phyloP scores from a whole-genome alignment of 2,329 filamentous ascomycete genomes.

The Aspergillus caelatus region DNA sequence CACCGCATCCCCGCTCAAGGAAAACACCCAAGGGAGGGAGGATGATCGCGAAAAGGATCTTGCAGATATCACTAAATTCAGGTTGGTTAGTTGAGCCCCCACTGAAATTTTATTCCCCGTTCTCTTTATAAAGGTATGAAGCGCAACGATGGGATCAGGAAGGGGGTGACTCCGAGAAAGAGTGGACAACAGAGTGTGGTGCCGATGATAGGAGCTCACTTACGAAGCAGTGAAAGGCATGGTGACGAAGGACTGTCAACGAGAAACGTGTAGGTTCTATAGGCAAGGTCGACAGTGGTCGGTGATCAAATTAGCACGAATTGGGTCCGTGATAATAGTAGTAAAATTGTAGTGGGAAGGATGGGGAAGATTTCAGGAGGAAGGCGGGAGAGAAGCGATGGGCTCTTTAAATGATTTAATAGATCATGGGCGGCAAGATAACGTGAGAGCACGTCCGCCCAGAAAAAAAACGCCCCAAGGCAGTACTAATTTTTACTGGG shows the following conservation, averaged over 20 bases:
- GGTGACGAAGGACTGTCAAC: slow-evolving; percentile 26
- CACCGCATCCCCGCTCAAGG: slow-evolving; percentile 87
- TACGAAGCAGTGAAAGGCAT: slow-evolving; percentile 57
- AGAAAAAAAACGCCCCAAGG: neutral
- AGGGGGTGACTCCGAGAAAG: too few species aligned
- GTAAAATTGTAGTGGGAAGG: neutral
- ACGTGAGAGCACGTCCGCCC: neutral
- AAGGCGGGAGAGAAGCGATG: slow-evolving; percentile 7
- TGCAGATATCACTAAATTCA: slow-evolving; percentile 68
- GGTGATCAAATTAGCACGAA: slow-evolving; percentile 1
- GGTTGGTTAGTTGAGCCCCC: slow-evolving; percentile 10
- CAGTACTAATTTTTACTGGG: neutral
- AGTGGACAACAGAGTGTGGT: neutral
- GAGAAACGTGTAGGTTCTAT: slow-evolving; percentile 10
- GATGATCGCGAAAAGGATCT: slow-evolving; percentile 85
- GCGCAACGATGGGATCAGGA: neutral
- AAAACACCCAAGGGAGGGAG: slow-evolving; percentile 90
- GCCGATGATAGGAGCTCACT: slow-evolving; percentile 29
- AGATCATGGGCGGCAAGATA: slow-evolving; percentile 13
- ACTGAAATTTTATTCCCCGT: neutral
- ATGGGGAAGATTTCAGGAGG: slow-evolving; percentile 4
- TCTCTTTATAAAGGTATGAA: neutral
- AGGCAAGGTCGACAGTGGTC: neutral
- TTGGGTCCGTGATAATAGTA: neutral
- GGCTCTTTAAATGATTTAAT: slow-evolving; percentile 14